Base-by-base conservation (phyloP, 768 basidiomycete species). In the Suillus spraguei region DNA sequence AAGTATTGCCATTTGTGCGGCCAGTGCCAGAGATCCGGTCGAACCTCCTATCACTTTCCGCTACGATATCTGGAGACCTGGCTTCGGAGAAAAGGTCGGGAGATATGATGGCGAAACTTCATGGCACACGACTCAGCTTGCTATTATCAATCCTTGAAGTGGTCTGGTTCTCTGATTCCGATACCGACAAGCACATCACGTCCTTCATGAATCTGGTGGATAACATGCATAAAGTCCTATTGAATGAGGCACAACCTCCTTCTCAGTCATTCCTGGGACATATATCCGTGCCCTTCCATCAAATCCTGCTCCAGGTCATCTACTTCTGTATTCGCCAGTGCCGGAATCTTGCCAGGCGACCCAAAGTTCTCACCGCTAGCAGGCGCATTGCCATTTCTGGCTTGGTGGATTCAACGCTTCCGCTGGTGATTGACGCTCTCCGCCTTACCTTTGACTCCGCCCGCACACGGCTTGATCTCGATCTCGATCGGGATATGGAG, bases 21-120 rank as follows among this genome's bases (percentile, higher is more conserved):
- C 55, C 55, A 14, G 55, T 39, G 38, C 55, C 55, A 76, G 94
- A n/a, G 85, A 85, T 63, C 82, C 87, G 0, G 78, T 95, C 82
- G 5, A 81, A 80, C 17, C 74, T 91, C 8, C 70, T 94, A 28
- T 72, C 80, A 0, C 79, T 89, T 36, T 88, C 87, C 0, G 81
- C 86, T 1, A 82, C 84, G 0, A 82, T 93, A 10, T 91, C 92
- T 5, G 83, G 79, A 28, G 83, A 83, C 52, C 84, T 95, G 35
- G 84, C 91, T 0, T 73, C 73, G 22, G 95, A 96, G 75, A 80
- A 76, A 44, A 84, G 94, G 39, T 81, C 79, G 5, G 95, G 95
- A 0, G 90, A 94, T 63, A 90, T 95, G 84, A 91, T 95, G 87
- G 82, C 89, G 0, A 83, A 85, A 1, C 87, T 95, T 17, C 94